Conservation (phyloP, 2,329 filamentous ascomycete species). For the Talaromyces piceae region DNA sequence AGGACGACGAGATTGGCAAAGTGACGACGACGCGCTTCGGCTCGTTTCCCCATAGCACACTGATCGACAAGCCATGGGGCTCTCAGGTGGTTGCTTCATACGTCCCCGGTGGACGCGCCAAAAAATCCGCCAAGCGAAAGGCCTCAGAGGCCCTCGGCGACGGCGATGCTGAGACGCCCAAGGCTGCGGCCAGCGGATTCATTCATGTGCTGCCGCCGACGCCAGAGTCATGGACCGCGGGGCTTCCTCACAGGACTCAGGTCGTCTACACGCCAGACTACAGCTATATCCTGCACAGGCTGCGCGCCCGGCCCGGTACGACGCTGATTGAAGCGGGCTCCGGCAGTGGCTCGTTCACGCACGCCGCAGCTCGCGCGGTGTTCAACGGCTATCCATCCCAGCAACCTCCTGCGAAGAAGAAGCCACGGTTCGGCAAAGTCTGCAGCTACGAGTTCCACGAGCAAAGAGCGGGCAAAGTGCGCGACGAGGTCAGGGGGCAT, state of each 20-base stretch:
- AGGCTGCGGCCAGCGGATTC: conserved; percentile 38
- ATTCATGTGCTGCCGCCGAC: conserved; percentile 44
- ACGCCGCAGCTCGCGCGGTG: conserved; percentile 43
- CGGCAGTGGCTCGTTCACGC: conserved; percentile 46
- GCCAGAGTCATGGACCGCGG: conserved; percentile 44
- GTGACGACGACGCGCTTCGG: conserved; percentile 91
- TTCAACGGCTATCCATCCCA: conserved; percentile 36
- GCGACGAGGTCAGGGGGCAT: conserved; percentile 37
- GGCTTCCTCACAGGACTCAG: conserved; percentile 46
- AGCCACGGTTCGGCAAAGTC: conserved; percentile 33
- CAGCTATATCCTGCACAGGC: conserved; percentile 44
- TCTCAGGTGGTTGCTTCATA: conserved; percentile 83
- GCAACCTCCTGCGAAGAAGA: conserved; percentile 21
- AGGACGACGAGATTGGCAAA: conserved; percentile 68
- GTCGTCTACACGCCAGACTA: conserved; percentile 49
- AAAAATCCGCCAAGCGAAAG: conserved; percentile 39
- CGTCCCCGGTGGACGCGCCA: conserved; percentile 70
- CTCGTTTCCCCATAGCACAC: conserved; percentile 73
- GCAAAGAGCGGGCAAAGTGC: conserved; percentile 35
- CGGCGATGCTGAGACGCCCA: conserved; percentile 16
- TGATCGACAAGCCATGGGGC: conserved; percentile 78
- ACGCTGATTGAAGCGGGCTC: conserved; percentile 46
- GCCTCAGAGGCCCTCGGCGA: conserved; percentile 32
- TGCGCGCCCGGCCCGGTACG: conserved; percentile 40
- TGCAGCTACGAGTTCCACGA: conserved; percentile 46